A percentile compares a stretch with the other conserved stretches of the same genome.
Evolutionary conservation across 441 rosid genomes (phyloP).

Genomic region (Mallotus japonicus): DNA sequence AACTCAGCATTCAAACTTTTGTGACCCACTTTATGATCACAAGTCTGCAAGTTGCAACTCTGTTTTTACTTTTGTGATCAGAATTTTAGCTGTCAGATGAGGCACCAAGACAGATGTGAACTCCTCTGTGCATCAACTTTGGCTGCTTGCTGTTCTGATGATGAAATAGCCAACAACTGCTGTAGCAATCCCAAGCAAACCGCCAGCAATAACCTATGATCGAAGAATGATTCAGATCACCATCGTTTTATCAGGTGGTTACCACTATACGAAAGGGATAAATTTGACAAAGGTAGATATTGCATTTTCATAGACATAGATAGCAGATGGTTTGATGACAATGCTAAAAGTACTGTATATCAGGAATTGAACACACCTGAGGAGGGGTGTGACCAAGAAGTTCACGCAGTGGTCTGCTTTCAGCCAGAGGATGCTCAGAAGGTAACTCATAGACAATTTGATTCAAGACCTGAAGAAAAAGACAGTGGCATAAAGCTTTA

Average conservation of each 20-base stretch:
- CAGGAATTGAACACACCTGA: slow-evolving; percentile 39
- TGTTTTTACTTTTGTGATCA: slow-evolving; percentile 5
- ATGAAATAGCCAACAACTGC: slow-evolving; percentile 52
- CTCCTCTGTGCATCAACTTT: slow-evolving; percentile 21
- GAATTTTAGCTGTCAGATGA: slow-evolving; percentile 17
- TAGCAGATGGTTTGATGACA: too few species aligned
- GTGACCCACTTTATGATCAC: slow-evolving; percentile 5
- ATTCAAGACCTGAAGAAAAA: slow-evolving; percentile 53
- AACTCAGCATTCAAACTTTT: slow-evolving; percentile 11
- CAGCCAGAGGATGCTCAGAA: slow-evolving; percentile 88
- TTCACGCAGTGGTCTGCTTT: slow-evolving; percentile 81
- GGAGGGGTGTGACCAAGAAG: slow-evolving; percentile 64
- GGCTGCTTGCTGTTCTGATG: slow-evolving; percentile 18
- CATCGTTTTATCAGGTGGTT: neutral
- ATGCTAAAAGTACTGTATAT: too few species aligned
- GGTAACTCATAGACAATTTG: slow-evolving; percentile 97
- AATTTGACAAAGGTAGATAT: too few species aligned
- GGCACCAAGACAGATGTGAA: slow-evolving; percentile 5
- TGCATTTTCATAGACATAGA: too few species aligned
- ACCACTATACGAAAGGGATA: too few species aligned
- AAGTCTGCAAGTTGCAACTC: slow-evolving; percentile 15
- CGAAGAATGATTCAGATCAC: slow-evolving; percentile 12
- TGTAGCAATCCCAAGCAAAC: slow-evolving; percentile 63
- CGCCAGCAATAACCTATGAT: slow-evolving; percentile 77
- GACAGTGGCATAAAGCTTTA: neutral